phyloP scores from a whole-genome alignment of 169 alveolate species.

The Plasmodium inui region DNA sequence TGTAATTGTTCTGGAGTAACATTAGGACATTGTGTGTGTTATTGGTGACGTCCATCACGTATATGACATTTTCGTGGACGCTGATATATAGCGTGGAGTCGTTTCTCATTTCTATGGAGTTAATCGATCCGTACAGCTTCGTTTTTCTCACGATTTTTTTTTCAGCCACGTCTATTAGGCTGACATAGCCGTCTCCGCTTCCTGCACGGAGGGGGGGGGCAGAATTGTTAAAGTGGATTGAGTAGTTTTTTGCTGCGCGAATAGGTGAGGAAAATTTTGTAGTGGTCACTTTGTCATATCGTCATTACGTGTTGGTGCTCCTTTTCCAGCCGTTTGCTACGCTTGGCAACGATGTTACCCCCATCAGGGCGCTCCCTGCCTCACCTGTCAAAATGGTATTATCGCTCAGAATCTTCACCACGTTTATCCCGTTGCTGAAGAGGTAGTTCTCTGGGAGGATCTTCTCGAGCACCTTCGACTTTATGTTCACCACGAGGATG shows the following conservation, averaged over 20 bases:
- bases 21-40: conserved; percentile 28
- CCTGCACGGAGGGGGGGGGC: conserved; percentile 12
- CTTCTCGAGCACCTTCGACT: conserved; percentile 58
- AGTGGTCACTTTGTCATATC: neutral
- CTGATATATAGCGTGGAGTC: conserved; percentile 43
- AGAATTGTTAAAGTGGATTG: neutral
- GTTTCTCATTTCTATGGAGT: conserved; percentile 73
- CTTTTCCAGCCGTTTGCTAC: neutral
- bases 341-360: neutral
- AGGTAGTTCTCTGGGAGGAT: conserved; percentile 58
- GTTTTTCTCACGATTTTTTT: conserved; percentile 42
- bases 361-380: neutral
- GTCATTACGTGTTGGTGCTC: neutral
- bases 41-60: conserved; percentile 54
- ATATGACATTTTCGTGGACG: conserved; percentile 51
- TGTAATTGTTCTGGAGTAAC: conserved; percentile 33
- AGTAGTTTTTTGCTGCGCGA: neutral
- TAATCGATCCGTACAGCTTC: conserved; percentile 49
- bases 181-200: conserved; percentile 70
- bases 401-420: conserved; percentile 45
- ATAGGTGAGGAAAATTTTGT: neutral
- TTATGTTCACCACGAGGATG: conserved; percentile 52
- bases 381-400: conserved; percentile 60
- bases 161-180: conserved; percentile 49
- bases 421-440: conserved; percentile 73